Evolutionary conservation across 176 grass and related monocot species (phyloP), one percentile per base, ranked within the genome.

Genomic region (Microstegium vimineum): DNA sequence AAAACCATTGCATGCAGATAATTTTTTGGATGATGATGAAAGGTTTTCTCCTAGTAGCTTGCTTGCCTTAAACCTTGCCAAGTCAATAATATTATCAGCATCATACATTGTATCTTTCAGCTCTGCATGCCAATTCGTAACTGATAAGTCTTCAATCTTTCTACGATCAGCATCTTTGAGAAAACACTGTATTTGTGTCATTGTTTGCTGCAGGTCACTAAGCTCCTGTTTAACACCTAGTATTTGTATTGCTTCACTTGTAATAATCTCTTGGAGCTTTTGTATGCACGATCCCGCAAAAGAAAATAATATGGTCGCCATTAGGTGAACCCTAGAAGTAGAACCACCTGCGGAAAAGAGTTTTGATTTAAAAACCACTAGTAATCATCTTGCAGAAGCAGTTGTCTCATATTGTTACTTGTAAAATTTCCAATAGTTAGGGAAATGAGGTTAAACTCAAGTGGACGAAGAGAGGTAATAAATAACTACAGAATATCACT

Each of bases 51-150:
- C 45, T 32, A 46, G 17, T 56, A 71, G 41, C 1, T 69, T 71
- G 8, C 20, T 31, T 52, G 16, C 74, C 47, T 83, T 60, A 8
- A 35, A 83, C 40, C 33, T 77, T 5, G 43, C 81, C 18, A 49
- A 34, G 37, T 86, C 88, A 17, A 86, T 78, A 1, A 90, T 78
- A 71, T 83, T 73, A 17, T 83, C 79, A 14, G 74, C 88, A n/a
- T 90, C 88, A 41, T 90, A 78, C 88, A 90, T 86, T 15, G 77
- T 38, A 82, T 90, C 84, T 75, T 33, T 86, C 7, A 80, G 25
- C 67, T 86, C 36, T 37, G 41, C 45, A 42, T 12, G 10, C 41
- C 41, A 42, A 42, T 42, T 12, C 2, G 5, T 42, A 27, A 65
- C 77, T 1, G 41, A 64, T 10, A 18, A 43, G 16, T 86, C 79